phyloP scores from a whole-genome alignment of 106 monocot species.

The Dendrobium chrysotoxum region DNA sequence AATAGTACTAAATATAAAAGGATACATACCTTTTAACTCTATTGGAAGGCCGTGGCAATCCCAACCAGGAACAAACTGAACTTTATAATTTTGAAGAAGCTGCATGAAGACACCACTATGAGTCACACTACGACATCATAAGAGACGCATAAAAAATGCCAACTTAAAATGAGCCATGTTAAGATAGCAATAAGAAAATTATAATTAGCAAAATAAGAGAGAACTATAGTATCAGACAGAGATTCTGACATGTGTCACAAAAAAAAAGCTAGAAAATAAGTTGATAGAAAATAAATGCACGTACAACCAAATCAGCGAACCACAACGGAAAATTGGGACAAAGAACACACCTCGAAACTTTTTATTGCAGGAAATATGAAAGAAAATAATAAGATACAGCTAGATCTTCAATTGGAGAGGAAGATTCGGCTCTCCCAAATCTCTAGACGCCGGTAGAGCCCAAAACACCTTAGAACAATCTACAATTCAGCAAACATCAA shows the following conservation, averaged over 20 bases:
- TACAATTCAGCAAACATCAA: too few relatives aligned
- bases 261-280: background rate
- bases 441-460: too few relatives aligned
- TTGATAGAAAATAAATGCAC: too few relatives aligned
- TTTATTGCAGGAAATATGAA: too few relatives aligned
- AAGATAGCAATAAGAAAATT: background rate
- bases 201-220: background rate
- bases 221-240: background rate
- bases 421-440: too few relatives aligned
- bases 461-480: too few relatives aligned
- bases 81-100: constrained; percentile 89
- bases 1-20: background rate
- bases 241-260: background rate
- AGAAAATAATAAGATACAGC: too few relatives aligned
- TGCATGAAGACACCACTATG: constrained; percentile 25
- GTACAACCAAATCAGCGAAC: too few relatives aligned
- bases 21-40: constrained; percentile 81
- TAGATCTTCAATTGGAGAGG: too few relatives aligned
- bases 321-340: too few relatives aligned
- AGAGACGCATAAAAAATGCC: background rate
- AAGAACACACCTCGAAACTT: too few relatives aligned
- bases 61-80: constrained; percentile 88
- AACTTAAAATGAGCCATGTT: background rate
- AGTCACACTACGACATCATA: background rate
- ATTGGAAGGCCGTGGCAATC: constrained; percentile 99